A percentile compares a stretch with the other conserved stretches of the same genome.
These are phyloP conservation scores for Gyromitra esculenta DNA, from an alignment of 2,329 filamentous ascomycete species.

Conservation along the genomic window DNA sequence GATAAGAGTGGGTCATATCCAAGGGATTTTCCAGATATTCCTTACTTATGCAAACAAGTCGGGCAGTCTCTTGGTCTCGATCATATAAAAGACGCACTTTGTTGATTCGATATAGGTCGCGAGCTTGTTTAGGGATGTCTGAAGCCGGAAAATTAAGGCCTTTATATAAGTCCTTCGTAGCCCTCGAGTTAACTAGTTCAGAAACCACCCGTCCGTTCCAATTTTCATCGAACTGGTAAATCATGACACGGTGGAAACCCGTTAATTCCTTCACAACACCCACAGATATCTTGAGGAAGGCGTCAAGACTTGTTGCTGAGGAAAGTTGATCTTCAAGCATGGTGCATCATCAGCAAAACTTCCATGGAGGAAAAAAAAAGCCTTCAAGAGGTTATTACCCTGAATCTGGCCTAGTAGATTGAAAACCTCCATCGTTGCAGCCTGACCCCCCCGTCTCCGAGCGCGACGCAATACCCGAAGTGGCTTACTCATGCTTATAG, in stretches of 20 bases:
- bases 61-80: constrained; percentile 78
- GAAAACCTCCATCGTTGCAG: constrained; percentile 82
- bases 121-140: constrained; percentile 84
- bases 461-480: constrained; percentile 80
- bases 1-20: constrained; percentile 84
- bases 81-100: constrained; percentile 89
- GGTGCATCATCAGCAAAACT: constrained; percentile 12
- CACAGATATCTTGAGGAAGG: constrained; percentile 80
- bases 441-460: constrained; percentile 78
- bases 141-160: constrained; percentile 88
- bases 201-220: constrained; percentile 90
- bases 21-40: constrained; percentile 79
- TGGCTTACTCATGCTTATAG: constrained; percentile 77
- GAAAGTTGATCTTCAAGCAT: constrained; percentile 73
- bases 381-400: constrained; percentile 32
- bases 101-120: constrained; percentile 90
- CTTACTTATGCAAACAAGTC: constrained; percentile 79
- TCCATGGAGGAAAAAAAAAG: background rate
- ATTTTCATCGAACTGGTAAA: constrained; percentile 85
- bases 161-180: constrained; percentile 84
- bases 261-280: constrained; percentile 89
- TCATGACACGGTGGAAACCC: constrained; percentile 90
- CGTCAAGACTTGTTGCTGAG: constrained; percentile 74
- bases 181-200: constrained; percentile 81
- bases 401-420: constrained; percentile 93